A percentile compares a stretch with the other conserved stretches of the same genome.
Conservation (phyloP, 31 red algal species). For the Porphyra umbilicalis region DNA sequence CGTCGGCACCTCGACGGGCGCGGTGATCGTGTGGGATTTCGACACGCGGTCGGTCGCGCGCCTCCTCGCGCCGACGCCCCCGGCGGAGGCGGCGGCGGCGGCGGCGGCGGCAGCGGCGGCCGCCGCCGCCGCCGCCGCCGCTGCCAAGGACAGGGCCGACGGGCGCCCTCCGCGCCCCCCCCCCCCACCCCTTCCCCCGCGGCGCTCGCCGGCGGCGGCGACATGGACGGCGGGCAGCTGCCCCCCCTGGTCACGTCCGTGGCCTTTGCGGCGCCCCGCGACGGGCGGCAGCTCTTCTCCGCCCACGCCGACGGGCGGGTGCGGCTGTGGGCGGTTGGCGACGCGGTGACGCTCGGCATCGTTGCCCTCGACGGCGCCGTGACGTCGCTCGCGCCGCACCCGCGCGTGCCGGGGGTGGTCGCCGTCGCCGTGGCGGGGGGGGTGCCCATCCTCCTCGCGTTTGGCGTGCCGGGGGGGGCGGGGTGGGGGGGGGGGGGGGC, state of each 20-base stretch:
- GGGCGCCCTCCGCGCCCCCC: too few species aligned
- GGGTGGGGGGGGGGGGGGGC: background rate
- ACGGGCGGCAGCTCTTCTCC: background rate
- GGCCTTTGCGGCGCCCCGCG: background rate
- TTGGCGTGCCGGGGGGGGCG: background rate
- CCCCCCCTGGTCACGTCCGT: background rate
- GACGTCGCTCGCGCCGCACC: background rate
- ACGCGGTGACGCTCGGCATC: background rate
- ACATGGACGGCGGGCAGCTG: background rate
- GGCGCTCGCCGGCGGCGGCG: background rate
- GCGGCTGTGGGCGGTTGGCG: background rate
- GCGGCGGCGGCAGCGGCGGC: background rate
- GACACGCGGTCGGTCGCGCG: slow-evolving; percentile 62
- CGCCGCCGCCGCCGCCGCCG: too few species aligned
- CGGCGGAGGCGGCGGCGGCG: background rate
- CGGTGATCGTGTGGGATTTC: slow-evolving; percentile 81
- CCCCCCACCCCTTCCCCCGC: background rate
- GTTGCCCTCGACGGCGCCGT: background rate
- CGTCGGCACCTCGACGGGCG: slow-evolving; percentile 40
- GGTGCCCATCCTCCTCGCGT: background rate
- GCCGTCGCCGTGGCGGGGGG: background rate
- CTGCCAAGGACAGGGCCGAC: too few species aligned
- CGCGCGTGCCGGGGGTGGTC: background rate
- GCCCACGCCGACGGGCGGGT: background rate
- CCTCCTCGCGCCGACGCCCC: slow-evolving; percentile 1